phyloP scores from a whole-genome alignment of 306 rosid genomes.

The Medicago ruthenica region DNA sequence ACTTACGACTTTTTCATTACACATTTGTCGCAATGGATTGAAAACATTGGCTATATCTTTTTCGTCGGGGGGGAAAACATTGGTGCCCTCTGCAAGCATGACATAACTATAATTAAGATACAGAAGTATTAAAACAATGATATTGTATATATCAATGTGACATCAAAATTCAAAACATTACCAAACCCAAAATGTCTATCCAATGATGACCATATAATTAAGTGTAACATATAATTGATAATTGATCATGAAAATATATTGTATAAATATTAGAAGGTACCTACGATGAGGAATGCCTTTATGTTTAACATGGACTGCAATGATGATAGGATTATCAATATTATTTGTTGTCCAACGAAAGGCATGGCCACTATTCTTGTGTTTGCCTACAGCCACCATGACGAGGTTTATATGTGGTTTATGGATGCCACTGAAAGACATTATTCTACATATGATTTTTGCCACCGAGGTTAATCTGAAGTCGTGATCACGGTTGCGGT shows the following conservation, averaged over 20 bases:
- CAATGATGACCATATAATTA: too few species aligned
- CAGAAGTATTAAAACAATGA: neutral
- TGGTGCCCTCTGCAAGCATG: slow-evolving; percentile 50
- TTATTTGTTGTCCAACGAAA: slow-evolving; percentile 75
- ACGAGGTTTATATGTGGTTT: slow-evolving; percentile 51
- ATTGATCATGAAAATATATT: slow-evolving; percentile 14
- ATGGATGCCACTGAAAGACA: slow-evolving; percentile 49
- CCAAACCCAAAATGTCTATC: neutral
- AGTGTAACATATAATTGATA: neutral
- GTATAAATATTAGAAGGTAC: slow-evolving; percentile 52
- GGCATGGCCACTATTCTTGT: slow-evolving; percentile 71
- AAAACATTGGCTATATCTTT: slow-evolving; percentile 53
- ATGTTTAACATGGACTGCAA: slow-evolving; percentile 68
- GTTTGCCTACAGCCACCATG: slow-evolving; percentile 76
- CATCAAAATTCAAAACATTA: slow-evolving; percentile 3
- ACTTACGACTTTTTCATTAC: slow-evolving; percentile 69
- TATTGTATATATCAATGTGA: neutral
- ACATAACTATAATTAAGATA: neutral
- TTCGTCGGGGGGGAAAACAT: slow-evolving; percentile 53
- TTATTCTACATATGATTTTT: neutral
- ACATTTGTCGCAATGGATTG: slow-evolving; percentile 60
- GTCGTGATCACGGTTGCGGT: neutral
- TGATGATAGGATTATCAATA: slow-evolving; percentile 54
- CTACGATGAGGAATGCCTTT: slow-evolving; percentile 71
- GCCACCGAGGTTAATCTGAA: neutral